Evolutionary conservation across 177 flowering plant genomes (phyloP).

Genomic region (Vitis hybrid): DNA sequence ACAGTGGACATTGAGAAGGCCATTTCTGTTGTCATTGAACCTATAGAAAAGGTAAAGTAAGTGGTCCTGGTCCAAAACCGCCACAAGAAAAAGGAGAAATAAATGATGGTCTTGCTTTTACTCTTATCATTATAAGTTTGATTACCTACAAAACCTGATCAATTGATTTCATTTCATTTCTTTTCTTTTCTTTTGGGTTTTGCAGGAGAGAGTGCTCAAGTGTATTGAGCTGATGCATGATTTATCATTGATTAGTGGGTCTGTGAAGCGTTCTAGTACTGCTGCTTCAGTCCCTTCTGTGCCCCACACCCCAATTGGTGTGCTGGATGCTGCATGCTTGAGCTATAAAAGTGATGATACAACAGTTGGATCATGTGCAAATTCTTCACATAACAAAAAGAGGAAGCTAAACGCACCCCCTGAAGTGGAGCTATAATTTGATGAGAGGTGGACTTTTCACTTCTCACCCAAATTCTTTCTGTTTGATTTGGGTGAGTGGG

Average conservation of each 20-base stretch:
- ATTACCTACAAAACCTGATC: constrained; percentile 4
- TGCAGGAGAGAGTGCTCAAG: constrained; percentile 73
- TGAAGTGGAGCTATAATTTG: constrained; percentile 37
- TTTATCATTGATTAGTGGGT: constrained; percentile 30
- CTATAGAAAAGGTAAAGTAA: constrained; percentile 62
- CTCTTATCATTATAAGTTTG: constrained; percentile 5
- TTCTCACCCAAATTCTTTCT: constrained; percentile 16
- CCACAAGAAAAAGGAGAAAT: neutral
- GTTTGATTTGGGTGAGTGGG: constrained; percentile 32
- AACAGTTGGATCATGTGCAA: constrained; percentile 58
- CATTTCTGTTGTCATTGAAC: constrained; percentile 40
- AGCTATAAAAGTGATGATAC: constrained; percentile 74
- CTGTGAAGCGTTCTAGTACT: constrained; percentile 18
- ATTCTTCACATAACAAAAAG: constrained; percentile 58
- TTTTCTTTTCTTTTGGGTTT: constrained; percentile 6
- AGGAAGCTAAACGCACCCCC: constrained; percentile 57
- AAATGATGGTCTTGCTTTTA: constrained; percentile 12
- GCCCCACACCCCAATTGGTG: constrained; percentile 86
- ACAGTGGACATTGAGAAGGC: constrained; percentile 53
- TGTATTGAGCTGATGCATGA: constrained; percentile 61
- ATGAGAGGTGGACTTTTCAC: constrained; percentile 25
- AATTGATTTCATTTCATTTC: neutral
- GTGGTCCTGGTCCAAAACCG: constrained; percentile 4
- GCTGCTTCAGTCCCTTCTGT: constrained; percentile 30
- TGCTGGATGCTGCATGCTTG: constrained; percentile 79